phyloP scores from a whole-genome alignment of 1,284 basidiomycete genomes.

The Rhodotorula glutinis region DNA sequence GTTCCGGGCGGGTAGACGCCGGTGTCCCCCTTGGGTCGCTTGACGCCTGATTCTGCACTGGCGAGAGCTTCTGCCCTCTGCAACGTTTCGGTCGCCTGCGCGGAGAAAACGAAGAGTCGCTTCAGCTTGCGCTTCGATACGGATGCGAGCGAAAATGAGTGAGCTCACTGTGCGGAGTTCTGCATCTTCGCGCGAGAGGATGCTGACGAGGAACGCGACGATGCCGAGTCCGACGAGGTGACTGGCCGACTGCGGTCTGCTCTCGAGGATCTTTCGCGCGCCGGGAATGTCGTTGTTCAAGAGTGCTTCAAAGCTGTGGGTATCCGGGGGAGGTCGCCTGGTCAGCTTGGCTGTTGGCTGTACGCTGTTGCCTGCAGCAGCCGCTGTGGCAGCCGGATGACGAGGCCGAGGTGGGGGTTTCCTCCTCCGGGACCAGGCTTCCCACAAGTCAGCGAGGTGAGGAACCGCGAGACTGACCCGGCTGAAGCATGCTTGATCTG shows the following conservation, averaged over 20 bases:
- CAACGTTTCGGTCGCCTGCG: conserved; percentile 28
- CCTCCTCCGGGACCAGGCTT: too few relatives aligned
- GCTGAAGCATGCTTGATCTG: conserved; percentile 1
- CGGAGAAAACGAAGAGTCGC: too few relatives aligned
- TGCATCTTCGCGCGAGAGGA: conserved; percentile 37
- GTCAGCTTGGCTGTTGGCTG: too few relatives aligned
- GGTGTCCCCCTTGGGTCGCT: conserved; percentile 15
- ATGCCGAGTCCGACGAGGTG: conserved; percentile 38
- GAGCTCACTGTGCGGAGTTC: conserved; percentile 22
- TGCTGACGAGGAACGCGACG: conserved; percentile 36
- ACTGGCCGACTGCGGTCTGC: conserved; percentile 18
- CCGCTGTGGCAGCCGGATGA: neutral
- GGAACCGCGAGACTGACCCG: neutral
- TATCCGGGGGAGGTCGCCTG: too few relatives aligned
- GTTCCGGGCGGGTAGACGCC: conserved; percentile 30
- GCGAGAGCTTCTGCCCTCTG: conserved; percentile 32
- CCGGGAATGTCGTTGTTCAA: conserved; percentile 38
- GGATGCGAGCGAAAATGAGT: too few relatives aligned
- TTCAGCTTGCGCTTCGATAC: too few relatives aligned
- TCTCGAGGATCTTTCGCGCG: conserved; percentile 17
- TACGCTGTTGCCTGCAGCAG: neutral
- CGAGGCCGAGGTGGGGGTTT: neutral
- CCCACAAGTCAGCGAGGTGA: too few relatives aligned
- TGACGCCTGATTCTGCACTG: conserved; percentile 10
- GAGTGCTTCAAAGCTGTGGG: conserved; percentile 26